Percentiles rank a stretch among this genome's conserved stretches.
phyloP scores from a whole-genome alignment of 371 early-diverging fungal genomes.

The Mucor piriformis region DNA sequence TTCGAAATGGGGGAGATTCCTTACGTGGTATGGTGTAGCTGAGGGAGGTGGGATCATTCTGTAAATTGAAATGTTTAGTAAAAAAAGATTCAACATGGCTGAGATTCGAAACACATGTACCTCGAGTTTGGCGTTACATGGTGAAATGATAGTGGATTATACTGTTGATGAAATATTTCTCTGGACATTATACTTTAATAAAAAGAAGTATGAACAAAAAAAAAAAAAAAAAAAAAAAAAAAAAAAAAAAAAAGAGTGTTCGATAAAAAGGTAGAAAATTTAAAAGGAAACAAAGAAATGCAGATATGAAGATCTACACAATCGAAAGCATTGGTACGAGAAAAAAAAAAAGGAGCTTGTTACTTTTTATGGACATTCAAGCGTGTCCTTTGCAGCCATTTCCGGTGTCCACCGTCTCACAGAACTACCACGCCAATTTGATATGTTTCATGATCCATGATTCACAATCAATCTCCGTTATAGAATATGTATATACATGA shows the following conservation, averaged over 20 bases:
- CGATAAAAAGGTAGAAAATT: no score
- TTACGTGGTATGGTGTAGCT: conserved; percentile 19
- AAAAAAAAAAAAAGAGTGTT: conserved; percentile 3
- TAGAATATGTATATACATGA: no score
- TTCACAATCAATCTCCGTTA: no score
- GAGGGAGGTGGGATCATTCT: conserved; percentile 20
- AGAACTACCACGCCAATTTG: not conserved
- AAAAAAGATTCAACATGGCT: not conserved
- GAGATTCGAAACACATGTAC: not conserved
- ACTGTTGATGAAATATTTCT: not conserved
- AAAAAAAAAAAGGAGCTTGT: not conserved
- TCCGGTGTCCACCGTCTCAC: not conserved
- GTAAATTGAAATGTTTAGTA: not conserved
- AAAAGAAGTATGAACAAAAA: no score
- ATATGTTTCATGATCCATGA: not conserved
- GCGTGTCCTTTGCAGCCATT: not conserved
- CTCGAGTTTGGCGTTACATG: conserved; percentile 24
- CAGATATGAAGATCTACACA: conserved; percentile 3
- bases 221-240: not conserved
- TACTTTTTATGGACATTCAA: not conserved
- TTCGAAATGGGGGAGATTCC: not conserved
- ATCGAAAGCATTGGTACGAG: not conserved
- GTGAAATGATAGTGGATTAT: conserved; percentile 4
- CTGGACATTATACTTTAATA: conserved; percentile 11
- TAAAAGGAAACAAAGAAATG: not conserved